Conservation (phyloP, 1,284 basidiomycete species). For the Rugosomyces carneus region DNA sequence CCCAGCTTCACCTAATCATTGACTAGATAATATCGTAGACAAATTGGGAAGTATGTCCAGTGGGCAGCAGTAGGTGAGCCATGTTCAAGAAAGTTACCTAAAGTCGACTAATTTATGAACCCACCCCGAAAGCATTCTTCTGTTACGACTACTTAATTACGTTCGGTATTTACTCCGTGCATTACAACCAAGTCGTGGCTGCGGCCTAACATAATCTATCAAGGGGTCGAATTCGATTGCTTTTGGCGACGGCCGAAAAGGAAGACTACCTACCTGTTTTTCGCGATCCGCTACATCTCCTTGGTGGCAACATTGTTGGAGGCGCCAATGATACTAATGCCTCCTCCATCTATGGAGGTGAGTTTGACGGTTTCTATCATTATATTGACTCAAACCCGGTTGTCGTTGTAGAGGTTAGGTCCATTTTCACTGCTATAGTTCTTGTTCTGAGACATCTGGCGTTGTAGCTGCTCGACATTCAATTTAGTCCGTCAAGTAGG, state of each 20-base stretch:
- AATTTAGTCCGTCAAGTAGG: neutral
- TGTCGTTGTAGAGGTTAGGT: neutral
- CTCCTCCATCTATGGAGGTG: neutral
- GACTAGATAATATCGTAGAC: neutral
- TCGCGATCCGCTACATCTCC: slow-evolving; percentile 1
- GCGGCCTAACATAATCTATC: neutral
- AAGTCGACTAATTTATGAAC: neutral
- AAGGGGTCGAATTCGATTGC: neutral
- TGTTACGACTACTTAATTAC: neutral
- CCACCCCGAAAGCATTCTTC: neutral
- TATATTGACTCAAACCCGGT: neutral
- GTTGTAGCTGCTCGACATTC: neutral
- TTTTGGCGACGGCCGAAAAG: neutral
- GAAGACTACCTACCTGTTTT: slow-evolving; percentile 1
- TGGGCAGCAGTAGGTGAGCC: neutral
- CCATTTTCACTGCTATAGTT: neutral
- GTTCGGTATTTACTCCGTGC: neutral
- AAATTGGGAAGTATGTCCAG: neutral
- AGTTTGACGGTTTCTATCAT: neutral
- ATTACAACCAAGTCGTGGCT: neutral
- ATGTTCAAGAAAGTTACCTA: neutral
- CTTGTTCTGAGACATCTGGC: neutral
- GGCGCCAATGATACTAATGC: neutral
- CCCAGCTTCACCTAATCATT: neutral
- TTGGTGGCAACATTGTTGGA: neutral